These are phyloP conservation scores for Wallacemonas sp. DNA, from an alignment of 208 protist species.

Conservation along the genomic window DNA sequence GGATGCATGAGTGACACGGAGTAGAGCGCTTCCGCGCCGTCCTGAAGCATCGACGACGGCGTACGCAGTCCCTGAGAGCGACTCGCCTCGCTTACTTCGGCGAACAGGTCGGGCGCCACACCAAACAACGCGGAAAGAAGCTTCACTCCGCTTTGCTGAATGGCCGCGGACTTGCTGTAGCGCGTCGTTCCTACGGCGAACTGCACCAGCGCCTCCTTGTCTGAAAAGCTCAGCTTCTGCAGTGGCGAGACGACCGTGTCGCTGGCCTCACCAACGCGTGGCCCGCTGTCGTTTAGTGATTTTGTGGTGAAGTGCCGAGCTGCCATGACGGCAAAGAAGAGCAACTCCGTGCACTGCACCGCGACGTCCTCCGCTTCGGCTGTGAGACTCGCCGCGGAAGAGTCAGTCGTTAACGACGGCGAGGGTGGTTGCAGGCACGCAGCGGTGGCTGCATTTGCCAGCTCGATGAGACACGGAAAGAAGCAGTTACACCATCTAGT, in stretches of 20 bases:
- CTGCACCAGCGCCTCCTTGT: conserved; percentile 43
- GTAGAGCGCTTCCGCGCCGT: conserved; percentile 31
- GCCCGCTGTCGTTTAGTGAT: no score
- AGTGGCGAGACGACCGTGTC: no score
- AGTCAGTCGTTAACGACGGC: neutral
- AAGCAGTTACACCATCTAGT: conserved; percentile 33
- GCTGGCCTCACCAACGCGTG: no score
- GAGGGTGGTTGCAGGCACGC: no score
- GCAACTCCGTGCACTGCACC: conserved; percentile 40
- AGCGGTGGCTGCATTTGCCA: conserved; percentile 40
- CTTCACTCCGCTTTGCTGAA: conserved; percentile 68
- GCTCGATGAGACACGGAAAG: conserved; percentile 44
- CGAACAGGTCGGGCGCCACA: conserved; percentile 58
- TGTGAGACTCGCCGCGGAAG: neutral
- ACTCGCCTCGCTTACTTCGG: neutral
- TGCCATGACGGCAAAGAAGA: conserved; percentile 64
- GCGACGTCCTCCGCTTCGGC: conserved; percentile 30
- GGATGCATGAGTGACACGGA: conserved; percentile 53
- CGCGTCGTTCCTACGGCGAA: conserved; percentile 69
- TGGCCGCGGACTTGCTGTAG: conserved; percentile 31
- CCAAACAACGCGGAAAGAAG: conserved; percentile 66
- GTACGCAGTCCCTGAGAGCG: neutral
- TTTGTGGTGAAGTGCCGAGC: conserved; percentile 14
- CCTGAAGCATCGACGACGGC: conserved; percentile 1
- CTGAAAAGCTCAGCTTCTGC: neutral